Base-by-base conservation (phyloP, 148 eudicot species). In the Rhododendron kiyosumense region DNA sequence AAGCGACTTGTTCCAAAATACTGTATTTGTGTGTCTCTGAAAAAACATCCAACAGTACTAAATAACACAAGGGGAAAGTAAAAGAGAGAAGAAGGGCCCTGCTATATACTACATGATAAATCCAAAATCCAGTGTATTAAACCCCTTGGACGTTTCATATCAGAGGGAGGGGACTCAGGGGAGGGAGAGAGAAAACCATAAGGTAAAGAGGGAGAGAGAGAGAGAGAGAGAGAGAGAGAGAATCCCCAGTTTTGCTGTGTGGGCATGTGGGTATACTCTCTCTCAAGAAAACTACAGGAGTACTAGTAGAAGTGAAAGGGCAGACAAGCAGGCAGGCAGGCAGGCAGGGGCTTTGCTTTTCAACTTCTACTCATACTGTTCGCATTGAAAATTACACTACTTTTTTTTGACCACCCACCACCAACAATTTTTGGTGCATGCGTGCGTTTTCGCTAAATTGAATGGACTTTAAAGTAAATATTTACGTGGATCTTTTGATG, bases 1-100 rank as follows among this genome's bases (percentile, higher is more conserved):
- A 92, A 92, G 91, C 88, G 92, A 92, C 93, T 49, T 88, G 7
- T 14, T 52, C 45, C 45, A 41, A 41, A 41, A 41, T 41, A 41
- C 51, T 1, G 51, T 48, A 10, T 48, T 11, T 48, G 13, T 41
- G 43, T 6, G 45, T 41, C 45, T 41, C 45, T 41, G 45, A 6
- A 61, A 61, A 52, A 59, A 65, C 26, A 65, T n/a, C 71, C 17
- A 51, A 52, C 57, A 59, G 65, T 59, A 17, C 14, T 20, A 59
- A 41, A 41, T 41, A 41, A n/a, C 74, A 67, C 34, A n/a, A 65
- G 14, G 73, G 73, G 73, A 65, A 26, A 26, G 75, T 9, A 1
- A 32, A 32, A 8, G 17, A 41, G 10, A 63, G 24, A 22, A 28
- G 9, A 76, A 24, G 34, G 79, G 34, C 9, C 2, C 11, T 46